These are phyloP conservation scores for Dactylis glomerata DNA, from an alignment of 176 grass and related monocot species.

Conservation along the genomic window DNA sequence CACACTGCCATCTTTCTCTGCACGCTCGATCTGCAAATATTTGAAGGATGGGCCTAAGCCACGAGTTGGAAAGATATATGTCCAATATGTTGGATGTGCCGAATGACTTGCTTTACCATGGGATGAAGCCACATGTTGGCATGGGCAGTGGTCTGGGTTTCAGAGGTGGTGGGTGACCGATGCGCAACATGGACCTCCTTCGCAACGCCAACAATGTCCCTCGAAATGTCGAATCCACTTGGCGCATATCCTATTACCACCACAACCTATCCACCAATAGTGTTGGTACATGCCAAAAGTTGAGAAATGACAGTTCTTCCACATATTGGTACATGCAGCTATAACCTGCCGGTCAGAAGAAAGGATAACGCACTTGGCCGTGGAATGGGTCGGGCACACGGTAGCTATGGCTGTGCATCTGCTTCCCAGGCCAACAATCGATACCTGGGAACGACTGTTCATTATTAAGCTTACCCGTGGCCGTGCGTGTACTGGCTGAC, in stretches of 20 bases:
- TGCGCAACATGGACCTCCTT: slow-evolving; percentile 55
- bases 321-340: no score
- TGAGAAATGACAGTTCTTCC: background rate
- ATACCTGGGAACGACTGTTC: background rate
- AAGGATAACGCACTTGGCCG: background rate
- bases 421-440: slow-evolving; percentile 53
- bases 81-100: no score
- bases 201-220: slow-evolving; percentile 40
- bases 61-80: slow-evolving; percentile 26
- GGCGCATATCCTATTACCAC: slow-evolving; percentile 44
- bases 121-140: slow-evolving; percentile 59
- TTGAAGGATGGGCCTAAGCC: slow-evolving; percentile 34
- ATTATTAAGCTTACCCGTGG: background rate
- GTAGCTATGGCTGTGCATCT: slow-evolving; percentile 69
- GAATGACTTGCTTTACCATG: slow-evolving; percentile 7
- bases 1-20: slow-evolving; percentile 33
- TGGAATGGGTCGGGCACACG: slow-evolving; percentile 49
- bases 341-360: background rate
- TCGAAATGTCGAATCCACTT: slow-evolving; percentile 57
- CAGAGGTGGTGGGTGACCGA: background rate
- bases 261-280: slow-evolving; percentile 25
- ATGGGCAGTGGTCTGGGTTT: background rate
- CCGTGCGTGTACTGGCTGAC: background rate
- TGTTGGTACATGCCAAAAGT: background rate
- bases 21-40: slow-evolving; percentile 34